Evolutionary conservation across 371 early-diverging fungal species (phyloP).

Genomic region (Mucor piriformis): DNA sequence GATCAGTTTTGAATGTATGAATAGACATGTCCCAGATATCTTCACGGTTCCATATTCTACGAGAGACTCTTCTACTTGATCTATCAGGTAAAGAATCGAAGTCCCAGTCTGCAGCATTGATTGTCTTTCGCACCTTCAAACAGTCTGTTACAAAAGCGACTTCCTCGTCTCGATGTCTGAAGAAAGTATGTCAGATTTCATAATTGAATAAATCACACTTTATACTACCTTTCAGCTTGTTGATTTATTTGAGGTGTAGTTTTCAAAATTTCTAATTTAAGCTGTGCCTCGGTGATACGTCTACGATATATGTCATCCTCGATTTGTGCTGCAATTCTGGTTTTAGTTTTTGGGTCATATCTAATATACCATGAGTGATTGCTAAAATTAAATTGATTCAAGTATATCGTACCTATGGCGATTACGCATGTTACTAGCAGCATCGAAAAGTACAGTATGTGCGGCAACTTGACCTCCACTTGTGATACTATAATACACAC

Average conservation of each 20-base stretch:
- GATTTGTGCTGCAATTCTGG: conserved; percentile 27
- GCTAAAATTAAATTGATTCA: too few relatives aligned
- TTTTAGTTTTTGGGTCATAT: conserved; percentile 19
- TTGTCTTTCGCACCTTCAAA: conserved; percentile 4
- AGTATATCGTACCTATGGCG: conserved; percentile 13
- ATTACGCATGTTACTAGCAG: conserved; percentile 19
- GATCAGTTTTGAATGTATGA: conserved; percentile 26
- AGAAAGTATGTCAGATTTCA: neutral
- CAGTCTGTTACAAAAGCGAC: conserved; percentile 25
- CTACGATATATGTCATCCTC: conserved; percentile 37
- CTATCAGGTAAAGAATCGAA: conserved; percentile 33
- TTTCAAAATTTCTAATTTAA: conserved; percentile 25
- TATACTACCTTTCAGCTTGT: conserved; percentile 9
- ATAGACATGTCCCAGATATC: conserved; percentile 34
- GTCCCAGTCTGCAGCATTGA: conserved; percentile 22
- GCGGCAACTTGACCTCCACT: conserved; percentile 35
- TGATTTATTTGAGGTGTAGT: neutral
- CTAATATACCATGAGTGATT: too few relatives aligned
- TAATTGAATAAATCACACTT: too few relatives aligned
- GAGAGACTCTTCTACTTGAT: conserved; percentile 17
- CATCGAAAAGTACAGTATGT: conserved; percentile 32
- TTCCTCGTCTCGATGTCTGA: conserved; percentile 23
- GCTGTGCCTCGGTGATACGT: conserved; percentile 22
- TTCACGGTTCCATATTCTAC: conserved; percentile 6
- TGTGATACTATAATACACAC: conserved; percentile 36